Percentiles rank a stretch among this genome's conserved stretches.
Conservation (phyloP, 169 alveolate genomes). For the Plasmodium blacklocki region DNA sequence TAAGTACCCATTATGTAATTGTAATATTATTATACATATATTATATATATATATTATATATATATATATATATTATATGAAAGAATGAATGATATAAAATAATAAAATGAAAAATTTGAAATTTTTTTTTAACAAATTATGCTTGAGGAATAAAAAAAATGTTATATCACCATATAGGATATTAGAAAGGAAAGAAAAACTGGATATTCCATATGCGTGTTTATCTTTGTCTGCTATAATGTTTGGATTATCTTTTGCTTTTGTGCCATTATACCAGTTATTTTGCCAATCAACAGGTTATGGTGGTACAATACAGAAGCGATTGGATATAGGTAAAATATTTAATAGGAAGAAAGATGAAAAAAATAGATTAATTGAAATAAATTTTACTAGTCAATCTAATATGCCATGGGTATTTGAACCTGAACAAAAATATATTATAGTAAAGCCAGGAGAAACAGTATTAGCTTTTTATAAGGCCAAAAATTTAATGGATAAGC, state of each 20-base stretch:
- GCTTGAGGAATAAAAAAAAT: constrained; percentile 18
- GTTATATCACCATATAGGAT: constrained; percentile 14
- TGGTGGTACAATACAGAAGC: constrained; percentile 78
- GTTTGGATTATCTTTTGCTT: constrained; percentile 85
- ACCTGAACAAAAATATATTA: constrained; percentile 89
- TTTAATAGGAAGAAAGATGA: constrained; percentile 57
- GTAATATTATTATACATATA: neutral
- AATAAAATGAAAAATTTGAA: constrained; percentile 43
- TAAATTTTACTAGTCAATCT: constrained; percentile 85
- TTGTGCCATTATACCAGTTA: constrained; percentile 85
- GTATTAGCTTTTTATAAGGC: constrained; percentile 92
- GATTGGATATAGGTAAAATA: constrained; percentile 9
- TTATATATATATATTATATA: neutral
- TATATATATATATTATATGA: neutral
- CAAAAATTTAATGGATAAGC: constrained; percentile 83
- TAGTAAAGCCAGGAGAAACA: constrained; percentile 92
- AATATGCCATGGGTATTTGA: constrained; percentile 90
- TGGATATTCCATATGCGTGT: constrained; percentile 45
- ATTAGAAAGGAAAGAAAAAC: constrained; percentile 42
- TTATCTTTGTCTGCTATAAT: constrained; percentile 77
- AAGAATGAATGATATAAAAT: neutral
- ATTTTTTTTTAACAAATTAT: constrained; percentile 36
- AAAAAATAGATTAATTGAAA: constrained; percentile 80
- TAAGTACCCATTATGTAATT: no score
- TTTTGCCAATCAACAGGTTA: constrained; percentile 87